phyloP scores from a whole-genome alignment of 2,329 filamentous ascomycete species.

The Chaetomium globosum region DNA sequence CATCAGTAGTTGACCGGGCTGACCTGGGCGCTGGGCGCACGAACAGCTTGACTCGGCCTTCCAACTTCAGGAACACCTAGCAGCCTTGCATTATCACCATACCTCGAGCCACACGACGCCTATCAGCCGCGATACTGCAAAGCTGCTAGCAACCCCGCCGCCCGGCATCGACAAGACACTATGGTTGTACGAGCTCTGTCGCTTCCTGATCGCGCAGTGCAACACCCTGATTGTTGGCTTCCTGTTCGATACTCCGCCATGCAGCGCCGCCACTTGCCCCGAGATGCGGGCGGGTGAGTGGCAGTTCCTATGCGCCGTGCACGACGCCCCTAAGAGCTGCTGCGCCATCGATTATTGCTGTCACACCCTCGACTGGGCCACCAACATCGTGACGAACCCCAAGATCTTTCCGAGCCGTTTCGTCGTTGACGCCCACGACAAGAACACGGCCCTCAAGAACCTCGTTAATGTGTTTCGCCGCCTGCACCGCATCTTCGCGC shows the following conservation, averaged over 20 bases:
- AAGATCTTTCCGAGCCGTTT: constrained; percentile 94
- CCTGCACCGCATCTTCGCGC: constrained; percentile 94
- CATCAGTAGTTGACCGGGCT: neutral
- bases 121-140: constrained; percentile 74
- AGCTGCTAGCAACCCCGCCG: constrained; percentile 76
- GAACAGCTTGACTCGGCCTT: constrained; percentile 93
- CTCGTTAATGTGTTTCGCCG: constrained; percentile 93
- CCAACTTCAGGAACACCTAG: constrained; percentile 94
- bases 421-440: constrained; percentile 61
- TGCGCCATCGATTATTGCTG: constrained; percentile 99
- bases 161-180: constrained; percentile 80
- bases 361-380: constrained; percentile 97
- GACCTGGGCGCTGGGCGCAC: constrained; percentile 1
- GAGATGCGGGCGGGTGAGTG: constrained; percentile 99
- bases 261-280: constrained; percentile 84
- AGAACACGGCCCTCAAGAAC: constrained; percentile 71
- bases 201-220: constrained; percentile 91
- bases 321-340: constrained; percentile 94
- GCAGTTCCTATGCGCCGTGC: constrained; percentile 98
- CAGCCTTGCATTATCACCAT: constrained; percentile 82
- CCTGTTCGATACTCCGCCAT: constrained; percentile 86
- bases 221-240: constrained; percentile 92
- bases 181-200: constrained; percentile 97
- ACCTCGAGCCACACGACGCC: constrained; percentile 69
- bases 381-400: constrained; percentile 87